Evolutionary conservation across 208 protist genomes (phyloP).

Genomic region (Crithidia expoeki): DNA sequence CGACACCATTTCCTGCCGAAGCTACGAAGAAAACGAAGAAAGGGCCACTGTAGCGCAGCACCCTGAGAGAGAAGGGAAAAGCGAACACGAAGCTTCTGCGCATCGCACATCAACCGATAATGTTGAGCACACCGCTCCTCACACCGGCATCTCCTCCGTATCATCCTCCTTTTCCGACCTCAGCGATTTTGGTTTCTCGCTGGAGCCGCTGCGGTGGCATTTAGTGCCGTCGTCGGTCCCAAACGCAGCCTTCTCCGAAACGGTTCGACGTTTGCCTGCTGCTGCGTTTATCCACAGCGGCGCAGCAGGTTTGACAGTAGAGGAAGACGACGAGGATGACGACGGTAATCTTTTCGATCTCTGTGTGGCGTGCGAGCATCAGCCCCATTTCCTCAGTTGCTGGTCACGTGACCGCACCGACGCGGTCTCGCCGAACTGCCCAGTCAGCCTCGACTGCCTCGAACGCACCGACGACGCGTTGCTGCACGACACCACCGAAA

Average conservation of each 20-base stretch:
- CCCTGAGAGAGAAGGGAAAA: no score
- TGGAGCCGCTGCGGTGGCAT: conserved; percentile 26
- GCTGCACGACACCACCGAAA: conserved; percentile 31
- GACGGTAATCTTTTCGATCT: conserved; percentile 20
- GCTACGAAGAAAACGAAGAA: conserved; percentile 7
- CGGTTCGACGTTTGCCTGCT: not conserved
- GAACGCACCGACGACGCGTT: conserved; percentile 34
- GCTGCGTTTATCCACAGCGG: not conserved
- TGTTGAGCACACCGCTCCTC: not conserved
- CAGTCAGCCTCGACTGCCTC: conserved; percentile 24
- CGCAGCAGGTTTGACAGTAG: not conserved
- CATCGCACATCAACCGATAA: no score
- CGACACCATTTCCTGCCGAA: conserved; percentile 13
- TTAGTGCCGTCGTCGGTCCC: conserved; percentile 4
- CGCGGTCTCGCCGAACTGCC: conserved; percentile 15
- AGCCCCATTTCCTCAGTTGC: conserved; percentile 37
- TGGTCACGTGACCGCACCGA: conserved; percentile 32
- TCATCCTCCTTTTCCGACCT: conserved; percentile 41
- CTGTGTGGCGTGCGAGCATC: conserved; percentile 15
- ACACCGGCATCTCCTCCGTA: not conserved
- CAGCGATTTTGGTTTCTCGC: conserved; percentile 11
- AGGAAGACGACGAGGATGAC: not conserved
- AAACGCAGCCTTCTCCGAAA: conserved; percentile 8
- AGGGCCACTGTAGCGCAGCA: not conserved
- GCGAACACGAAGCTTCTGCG: no score